These are phyloP conservation scores for Erodium moschatum DNA, from an alignment of 441 rosid genomes.

Conservation along the genomic window DNA sequence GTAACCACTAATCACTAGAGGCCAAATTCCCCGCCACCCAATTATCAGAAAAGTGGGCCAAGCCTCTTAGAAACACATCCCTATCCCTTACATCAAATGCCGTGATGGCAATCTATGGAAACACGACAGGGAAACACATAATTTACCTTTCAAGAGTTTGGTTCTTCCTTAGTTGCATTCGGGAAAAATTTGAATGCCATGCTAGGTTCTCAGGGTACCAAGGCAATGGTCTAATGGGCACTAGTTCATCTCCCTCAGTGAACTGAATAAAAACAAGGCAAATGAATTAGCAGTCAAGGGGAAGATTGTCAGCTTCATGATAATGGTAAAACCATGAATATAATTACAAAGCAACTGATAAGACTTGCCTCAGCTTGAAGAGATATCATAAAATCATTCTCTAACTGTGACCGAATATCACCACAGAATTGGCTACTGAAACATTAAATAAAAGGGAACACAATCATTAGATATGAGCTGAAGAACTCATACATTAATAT, in stretches of 20 bases:
- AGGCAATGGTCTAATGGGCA: conserved; percentile 76
- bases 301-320: conserved; percentile 7
- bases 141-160: conserved; percentile 78
- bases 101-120: not conserved
- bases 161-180: conserved; percentile 86
- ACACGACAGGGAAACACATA: not conserved
- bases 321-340: not conserved
- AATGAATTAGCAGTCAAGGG: not conserved
- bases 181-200: conserved; percentile 87
- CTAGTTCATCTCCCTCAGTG: conserved; percentile 56
- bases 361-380: conserved; percentile 58
- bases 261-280: conserved; percentile 32
- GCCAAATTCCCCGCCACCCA: not conserved
- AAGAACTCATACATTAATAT: not conserved
- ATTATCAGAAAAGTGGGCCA: no score
- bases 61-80: no score
- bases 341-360: not conserved
- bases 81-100: not conserved
- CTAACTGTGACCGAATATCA: conserved; percentile 60
- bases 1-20: no score
- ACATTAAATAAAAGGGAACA: conserved; percentile 4
- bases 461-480: not conserved
- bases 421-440: conserved; percentile 80
- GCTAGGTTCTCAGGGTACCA: conserved; percentile 91
- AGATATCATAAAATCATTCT: conserved; percentile 74